phyloP scores from a whole-genome alignment of 1,284 basidiomycete species.

The Ganoderma lingzhi region DNA sequence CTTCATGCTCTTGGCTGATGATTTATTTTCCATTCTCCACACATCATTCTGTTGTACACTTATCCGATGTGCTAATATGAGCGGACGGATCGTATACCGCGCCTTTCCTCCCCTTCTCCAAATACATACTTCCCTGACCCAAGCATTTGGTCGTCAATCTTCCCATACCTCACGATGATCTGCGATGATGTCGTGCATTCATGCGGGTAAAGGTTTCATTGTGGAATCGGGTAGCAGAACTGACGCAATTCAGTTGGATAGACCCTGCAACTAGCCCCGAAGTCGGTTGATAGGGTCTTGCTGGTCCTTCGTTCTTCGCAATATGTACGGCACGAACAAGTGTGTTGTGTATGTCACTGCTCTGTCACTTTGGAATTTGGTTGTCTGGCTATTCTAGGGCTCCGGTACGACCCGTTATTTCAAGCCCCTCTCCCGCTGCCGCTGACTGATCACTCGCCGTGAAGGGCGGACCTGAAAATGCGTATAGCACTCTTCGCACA shows the following conservation, averaged over 20 bases:
- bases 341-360: neutral
- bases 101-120: neutral
- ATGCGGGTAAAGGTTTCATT: neutral
- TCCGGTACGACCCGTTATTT: neutral
- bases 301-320: neutral
- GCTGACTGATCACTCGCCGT: neutral
- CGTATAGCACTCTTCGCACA: neutral
- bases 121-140: neutral
- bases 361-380: neutral
- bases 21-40: neutral
- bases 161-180: neutral
- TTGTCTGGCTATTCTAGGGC: neutral
- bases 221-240: neutral
- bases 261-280: neutral
- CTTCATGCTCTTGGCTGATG: neutral
- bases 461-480: neutral
- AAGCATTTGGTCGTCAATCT: neutral
- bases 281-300: neutral
- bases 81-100: neutral
- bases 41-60: neutral
- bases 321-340: neutral
- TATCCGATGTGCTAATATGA: neutral
- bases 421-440: neutral
- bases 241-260: slow-evolving; percentile 6
- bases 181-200: neutral